Evolutionary conservation across 805 yeast genomes (phyloP), one percentile per base, ranked within the genome.

Genomic region (Saturnispora saitoi): DNA sequence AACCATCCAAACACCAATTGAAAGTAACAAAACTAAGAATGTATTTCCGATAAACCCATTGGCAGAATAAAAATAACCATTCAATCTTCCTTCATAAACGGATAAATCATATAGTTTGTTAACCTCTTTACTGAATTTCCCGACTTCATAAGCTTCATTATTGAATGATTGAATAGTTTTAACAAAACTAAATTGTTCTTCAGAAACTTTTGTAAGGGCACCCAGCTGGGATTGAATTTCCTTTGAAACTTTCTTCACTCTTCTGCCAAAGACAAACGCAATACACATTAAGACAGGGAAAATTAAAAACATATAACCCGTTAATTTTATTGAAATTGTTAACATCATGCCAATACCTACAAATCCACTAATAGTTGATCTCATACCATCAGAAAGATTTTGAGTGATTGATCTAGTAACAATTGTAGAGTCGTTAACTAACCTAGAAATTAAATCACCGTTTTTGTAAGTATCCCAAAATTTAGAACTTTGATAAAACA

Each of bases 341-440:
- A 86, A 71, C 98, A 91, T 91, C 96, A 90, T 88, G 3, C 86
- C 77, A 42, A 90, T 69, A 6, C 97, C 98, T 37, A 87, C 95
- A 42, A 77, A 70, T 1, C 96, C 96, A 57, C 88, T 80, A 19
- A 91, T 78, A 1, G 81, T 63, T 0, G 97, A 81, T 50, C 97
- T 70, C 32, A 89, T 73, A n/a, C 98, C 98, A 62, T 91, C 97
- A 49, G 93, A 83, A 22, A 91, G 74, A 62, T 91, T 90, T 56
- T 85, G 91, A 31, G 96, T 87, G 17, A 91, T 78, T 0, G 96
- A 80, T 58, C 83, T 79, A 6, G 96, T 77, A 12, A 91, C 95
- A 40, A 91, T 80, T 29, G 89, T 87, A 1, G 96, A 85, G 63
- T 91, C 98, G 38, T 86, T 83, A 4, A 93, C 84, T 43, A 91